Percentiles rank a stretch among this genome's conserved stretches.
Evolutionary conservation across 2,329 filamentous ascomycete species (phyloP).

Genomic region (Thelonectria blattea): DNA sequence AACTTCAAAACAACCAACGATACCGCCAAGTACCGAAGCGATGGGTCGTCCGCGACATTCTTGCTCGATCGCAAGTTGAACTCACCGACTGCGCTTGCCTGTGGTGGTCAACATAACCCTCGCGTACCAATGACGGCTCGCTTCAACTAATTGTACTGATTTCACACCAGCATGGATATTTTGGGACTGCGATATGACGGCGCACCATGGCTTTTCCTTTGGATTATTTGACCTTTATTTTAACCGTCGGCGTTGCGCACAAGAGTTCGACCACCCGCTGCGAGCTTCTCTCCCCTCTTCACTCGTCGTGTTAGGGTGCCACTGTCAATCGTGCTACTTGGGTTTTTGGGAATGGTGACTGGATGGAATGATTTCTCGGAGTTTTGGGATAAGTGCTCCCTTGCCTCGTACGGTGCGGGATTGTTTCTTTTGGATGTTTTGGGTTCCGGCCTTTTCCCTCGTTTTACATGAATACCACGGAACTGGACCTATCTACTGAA

Average conservation of each 20-base stretch:
- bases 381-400: background rate
- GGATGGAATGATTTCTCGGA: background rate
- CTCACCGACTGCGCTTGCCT: constrained; percentile 60
- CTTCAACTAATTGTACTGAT: constrained; percentile 6
- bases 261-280: constrained; percentile 1
- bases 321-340: background rate
- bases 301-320: background rate
- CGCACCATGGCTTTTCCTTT: constrained; percentile 4
- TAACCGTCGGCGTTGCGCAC: constrained; percentile 4
- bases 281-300: background rate
- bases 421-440: background rate
- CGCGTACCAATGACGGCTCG: background rate
- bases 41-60: constrained; percentile 22
- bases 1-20: constrained; percentile 8
- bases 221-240: background rate
- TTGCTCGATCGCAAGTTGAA: constrained; percentile 37
- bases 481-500: background rate
- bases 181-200: constrained; percentile 9
- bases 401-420: background rate
- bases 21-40: constrained; percentile 15
- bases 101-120: constrained; percentile 55
- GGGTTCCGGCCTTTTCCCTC: background rate
- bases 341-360: background rate
- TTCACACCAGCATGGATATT: background rate
- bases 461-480: background rate